phyloP scores from a whole-genome alignment of 2,329 filamentous ascomycete genomes.

The Penicillium verrucosum region DNA sequence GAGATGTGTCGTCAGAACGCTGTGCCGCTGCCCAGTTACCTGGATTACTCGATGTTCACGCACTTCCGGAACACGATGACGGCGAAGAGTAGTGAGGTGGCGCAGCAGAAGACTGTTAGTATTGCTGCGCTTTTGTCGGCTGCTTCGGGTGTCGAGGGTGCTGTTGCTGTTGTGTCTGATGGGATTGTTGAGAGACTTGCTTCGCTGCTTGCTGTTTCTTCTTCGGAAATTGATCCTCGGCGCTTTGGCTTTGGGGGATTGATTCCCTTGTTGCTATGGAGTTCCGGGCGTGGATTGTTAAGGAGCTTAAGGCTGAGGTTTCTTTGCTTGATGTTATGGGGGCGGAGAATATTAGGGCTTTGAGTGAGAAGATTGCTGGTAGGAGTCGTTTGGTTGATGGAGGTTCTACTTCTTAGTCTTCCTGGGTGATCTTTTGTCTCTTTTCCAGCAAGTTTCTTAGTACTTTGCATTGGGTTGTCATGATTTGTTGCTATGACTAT shows the following conservation, averaged over 20 bases:
- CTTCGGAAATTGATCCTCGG: slow-evolving; percentile 26
- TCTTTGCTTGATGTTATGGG: slow-evolving; percentile 25
- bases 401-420: not conserved
- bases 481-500: not conserved
- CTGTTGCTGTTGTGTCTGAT: slow-evolving; percentile 11
- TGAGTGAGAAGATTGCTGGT: slow-evolving; percentile 18
- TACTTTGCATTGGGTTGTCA: not conserved
- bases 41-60: slow-evolving; percentile 28
- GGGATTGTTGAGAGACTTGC: slow-evolving; percentile 18
- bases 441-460: not conserved
- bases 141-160: not conserved
- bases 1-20: slow-evolving; percentile 19
- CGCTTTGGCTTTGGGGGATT: slow-evolving; percentile 25
- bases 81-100: not conserved
- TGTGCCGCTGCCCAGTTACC: slow-evolving; percentile 20
- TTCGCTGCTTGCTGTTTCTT: slow-evolving; percentile 24
- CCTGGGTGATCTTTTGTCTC: not conserved
- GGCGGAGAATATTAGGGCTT: slow-evolving; percentile 15
- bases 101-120: slow-evolving; percentile 8
- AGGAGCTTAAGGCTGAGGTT: slow-evolving; percentile 27
- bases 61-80: slow-evolving; percentile 8
- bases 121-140: slow-evolving; percentile 9
- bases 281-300: slow-evolving; percentile 30
- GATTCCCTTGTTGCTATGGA: slow-evolving; percentile 33
- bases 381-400: slow-evolving; percentile 6